Conservation (phyloP, 2,329 filamentous ascomycete species). For the Penicillium sp. region DNA sequence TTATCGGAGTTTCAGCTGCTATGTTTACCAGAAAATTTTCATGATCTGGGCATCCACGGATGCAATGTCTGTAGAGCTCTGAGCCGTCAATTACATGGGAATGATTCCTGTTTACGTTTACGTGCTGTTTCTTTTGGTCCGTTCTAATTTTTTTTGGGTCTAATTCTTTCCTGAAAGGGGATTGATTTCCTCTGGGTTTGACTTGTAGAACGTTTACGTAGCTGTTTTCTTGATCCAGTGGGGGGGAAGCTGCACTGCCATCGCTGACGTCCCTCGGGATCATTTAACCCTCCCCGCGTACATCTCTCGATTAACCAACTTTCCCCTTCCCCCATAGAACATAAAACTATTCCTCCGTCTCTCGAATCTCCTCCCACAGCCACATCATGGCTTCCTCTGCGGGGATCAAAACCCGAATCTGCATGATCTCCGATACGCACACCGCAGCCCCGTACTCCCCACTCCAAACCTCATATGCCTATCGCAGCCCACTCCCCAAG, state of each 20-base stretch:
- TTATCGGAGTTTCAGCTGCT: conserved; percentile 49
- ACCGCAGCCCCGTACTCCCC: conserved; percentile 35
- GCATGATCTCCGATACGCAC: conserved; percentile 54
- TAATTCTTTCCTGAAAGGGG: not conserved
- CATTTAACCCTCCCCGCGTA: not conserved
- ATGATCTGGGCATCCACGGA: conserved; percentile 43
- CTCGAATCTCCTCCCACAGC: not conserved
- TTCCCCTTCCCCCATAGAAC: not conserved
- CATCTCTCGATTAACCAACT: not conserved
- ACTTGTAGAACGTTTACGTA: not conserved
- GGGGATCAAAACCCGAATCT: conserved; percentile 48
- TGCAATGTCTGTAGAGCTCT: conserved; percentile 50
- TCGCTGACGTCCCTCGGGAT: too few relatives aligned
- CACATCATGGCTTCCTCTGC: conserved; percentile 21
- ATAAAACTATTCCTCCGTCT: not conserved
- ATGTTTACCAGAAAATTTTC: conserved; percentile 43
- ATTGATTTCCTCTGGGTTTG: not conserved
- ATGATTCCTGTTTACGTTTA: conserved; percentile 40
- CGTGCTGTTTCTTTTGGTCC: conserved; percentile 5
- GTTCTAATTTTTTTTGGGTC: conserved; percentile 2
- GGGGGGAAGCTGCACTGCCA: too few relatives aligned
- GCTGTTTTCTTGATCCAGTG: too few relatives aligned
- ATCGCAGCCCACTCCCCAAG: conserved; percentile 54
- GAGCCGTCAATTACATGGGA: conserved; percentile 46
- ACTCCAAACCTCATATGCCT: conserved; percentile 34